Percentiles rank a stretch among this genome's conserved stretches.
These are phyloP conservation scores for Cyclotella choctawhatcheeana DNA, from an alignment of 108 stramenopile genomes.

Conservation along the genomic window DNA sequence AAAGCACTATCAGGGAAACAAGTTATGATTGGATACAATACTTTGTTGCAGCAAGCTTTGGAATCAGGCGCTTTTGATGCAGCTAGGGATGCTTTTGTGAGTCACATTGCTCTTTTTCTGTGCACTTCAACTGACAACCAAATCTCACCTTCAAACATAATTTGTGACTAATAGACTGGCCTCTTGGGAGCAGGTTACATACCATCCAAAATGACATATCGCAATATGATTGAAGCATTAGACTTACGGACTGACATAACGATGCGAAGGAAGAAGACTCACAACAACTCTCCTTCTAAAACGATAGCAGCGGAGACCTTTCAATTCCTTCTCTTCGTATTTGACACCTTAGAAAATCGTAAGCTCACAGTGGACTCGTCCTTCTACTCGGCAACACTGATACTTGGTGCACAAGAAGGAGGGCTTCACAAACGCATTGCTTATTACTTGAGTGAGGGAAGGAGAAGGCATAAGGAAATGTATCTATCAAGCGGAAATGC, in stretches of 20 bases:
- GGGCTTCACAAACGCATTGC: constrained; percentile 65
- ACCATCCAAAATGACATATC: constrained; percentile 69
- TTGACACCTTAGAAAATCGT: constrained; percentile 67
- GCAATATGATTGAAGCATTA: constrained; percentile 56
- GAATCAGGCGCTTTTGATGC: constrained; percentile 46
- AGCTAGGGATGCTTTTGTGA: constrained; percentile 60
- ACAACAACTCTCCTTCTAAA: neutral
- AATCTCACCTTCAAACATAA: neutral
- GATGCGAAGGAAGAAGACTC: neutral
- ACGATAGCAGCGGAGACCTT: constrained; percentile 48
- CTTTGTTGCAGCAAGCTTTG: constrained; percentile 53
- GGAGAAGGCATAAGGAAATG: constrained; percentile 36
- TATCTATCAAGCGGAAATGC: constrained; percentile 21
- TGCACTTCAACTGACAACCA: neutral
- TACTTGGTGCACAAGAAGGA: constrained; percentile 57
- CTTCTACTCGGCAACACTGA: constrained; percentile 68
- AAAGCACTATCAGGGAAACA: constrained; percentile 67
- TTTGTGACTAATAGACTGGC: constrained; percentile 23
- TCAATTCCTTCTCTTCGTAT: constrained; percentile 70
- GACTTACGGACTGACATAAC: constrained; percentile 38
- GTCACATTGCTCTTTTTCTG: constrained; percentile 7
- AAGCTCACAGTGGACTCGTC: constrained; percentile 67
- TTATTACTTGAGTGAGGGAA: constrained; percentile 46
- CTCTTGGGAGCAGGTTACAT: constrained; percentile 70
- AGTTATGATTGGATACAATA: constrained; percentile 65